Evolutionary conservation across 805 yeast species (phyloP).

Genomic region (Helenozyma rhizophorensis): DNA sequence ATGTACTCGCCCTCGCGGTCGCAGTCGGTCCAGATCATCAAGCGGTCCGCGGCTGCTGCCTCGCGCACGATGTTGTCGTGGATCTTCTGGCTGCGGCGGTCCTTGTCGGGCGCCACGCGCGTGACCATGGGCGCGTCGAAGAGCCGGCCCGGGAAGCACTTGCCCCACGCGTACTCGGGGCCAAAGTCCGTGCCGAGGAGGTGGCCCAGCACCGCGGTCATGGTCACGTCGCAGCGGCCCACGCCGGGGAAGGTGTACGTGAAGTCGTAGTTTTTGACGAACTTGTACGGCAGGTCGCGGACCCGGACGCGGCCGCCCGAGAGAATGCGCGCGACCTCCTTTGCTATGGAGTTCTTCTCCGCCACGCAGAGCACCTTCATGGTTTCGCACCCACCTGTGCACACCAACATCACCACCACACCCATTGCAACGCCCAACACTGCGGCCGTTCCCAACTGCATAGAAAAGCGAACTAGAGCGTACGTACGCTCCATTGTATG

Average conservation of each 20-base stretch:
- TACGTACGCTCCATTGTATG: no score
- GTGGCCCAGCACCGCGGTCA: conserved; percentile 94
- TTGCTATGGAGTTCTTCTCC: conserved; percentile 93
- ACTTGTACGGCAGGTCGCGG: conserved; percentile 52
- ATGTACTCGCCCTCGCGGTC: conserved; percentile 23
- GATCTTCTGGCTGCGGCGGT: conserved; percentile 28
- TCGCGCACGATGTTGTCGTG: conserved; percentile 65
- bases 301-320: conserved; percentile 63
- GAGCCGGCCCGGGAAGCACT: conserved; percentile 56
- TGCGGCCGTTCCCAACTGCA: no score
- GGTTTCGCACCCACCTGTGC: no score
- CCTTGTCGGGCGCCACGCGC: conserved; percentile 33
- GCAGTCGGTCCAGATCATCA: conserved; percentile 98
- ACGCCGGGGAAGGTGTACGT: conserved; percentile 55
- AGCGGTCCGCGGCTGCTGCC: conserved; percentile 51
- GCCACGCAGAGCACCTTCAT: conserved; percentile 92
- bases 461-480: no score
- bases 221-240: conserved; percentile 74
- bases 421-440: no score
- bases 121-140: conserved; percentile 67
- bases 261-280: conserved; percentile 77
- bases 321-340: conserved; percentile 68
- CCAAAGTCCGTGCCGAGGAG: conserved; percentile 63
- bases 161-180: conserved; percentile 59
- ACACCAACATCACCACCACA: no score